Base-by-base conservation (phyloP, 306 rosid species). In the Citrullus amarus region DNA sequence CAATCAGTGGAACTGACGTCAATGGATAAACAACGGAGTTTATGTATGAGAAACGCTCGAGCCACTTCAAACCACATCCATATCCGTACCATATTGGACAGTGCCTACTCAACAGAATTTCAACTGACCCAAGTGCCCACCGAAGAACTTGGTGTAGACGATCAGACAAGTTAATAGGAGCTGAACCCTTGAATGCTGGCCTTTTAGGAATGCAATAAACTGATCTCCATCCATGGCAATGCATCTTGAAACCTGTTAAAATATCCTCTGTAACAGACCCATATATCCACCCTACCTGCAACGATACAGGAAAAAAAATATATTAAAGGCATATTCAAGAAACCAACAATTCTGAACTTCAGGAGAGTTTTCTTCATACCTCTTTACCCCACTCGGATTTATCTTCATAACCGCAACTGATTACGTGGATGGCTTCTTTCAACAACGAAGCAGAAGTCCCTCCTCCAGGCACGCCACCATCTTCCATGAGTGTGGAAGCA, bases 311-410 rank as follows among this genome's bases (percentile, higher is more conserved):
- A n/a, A 20, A n/a, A 13, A 25, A n/a, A 38, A n/a, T 18, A 18
- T 22, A 43, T 79, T 36, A 79, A 36, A 53, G 6, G 15, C 12
- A n/a, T 8, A 54, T 18, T 18, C 8, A 34, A 38, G 16, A 25
- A 30, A 53, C 13, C 17, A 3, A 28, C 10, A 7, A 16, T 18
- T 77, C 50, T 36, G 1, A 56, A 79, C 8, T 75, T n/a, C 20
- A 8, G 56, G 74, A 63, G 65, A 18, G 44, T 43, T 53, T n/a
- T 20, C 44, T 17, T 43, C 65, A 44, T 81, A 88, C 98, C 92
- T 93, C 98, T 85, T 90, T 91, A 30, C 98, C 97, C 98, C 98
- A 93, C 77, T 93, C 98, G 14, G 98, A 83, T 85, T 93, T 93
- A 76, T 93, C 98, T 84, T 93, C 98, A 75, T 93, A 93, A 81